phyloP scores from a whole-genome alignment of 352 stramenopile species.

The Phytopythium cucurbitacearum region DNA sequence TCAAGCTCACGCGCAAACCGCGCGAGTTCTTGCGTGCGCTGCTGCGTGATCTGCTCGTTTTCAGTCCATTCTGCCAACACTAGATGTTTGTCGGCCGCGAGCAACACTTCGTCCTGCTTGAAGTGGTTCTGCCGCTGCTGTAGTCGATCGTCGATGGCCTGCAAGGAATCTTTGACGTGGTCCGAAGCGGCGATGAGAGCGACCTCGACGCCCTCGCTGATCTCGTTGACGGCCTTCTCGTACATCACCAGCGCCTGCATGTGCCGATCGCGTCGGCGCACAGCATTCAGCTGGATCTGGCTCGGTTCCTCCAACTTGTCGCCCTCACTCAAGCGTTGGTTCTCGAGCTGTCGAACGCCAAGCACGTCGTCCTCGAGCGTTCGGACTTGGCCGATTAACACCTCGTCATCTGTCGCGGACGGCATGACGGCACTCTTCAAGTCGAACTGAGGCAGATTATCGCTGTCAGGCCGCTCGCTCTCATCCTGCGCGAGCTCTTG shows the following conservation, averaged over 20 bases:
- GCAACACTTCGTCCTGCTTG: constrained; percentile 26
- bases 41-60: constrained; percentile 36
- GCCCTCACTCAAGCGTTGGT: constrained; percentile 1
- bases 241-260: constrained; percentile 48
- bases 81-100: constrained; percentile 25
- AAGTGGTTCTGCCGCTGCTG: constrained; percentile 13
- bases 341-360: constrained; percentile 8
- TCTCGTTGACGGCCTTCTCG: constrained; percentile 38
- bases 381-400: constrained; percentile 45
- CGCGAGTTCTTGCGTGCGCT: constrained; percentile 34
- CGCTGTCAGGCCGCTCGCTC: background rate
- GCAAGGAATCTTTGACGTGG: constrained; percentile 51
- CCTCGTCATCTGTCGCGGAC: constrained; percentile 24
- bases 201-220: constrained; percentile 60
- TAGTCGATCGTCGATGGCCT: constrained; percentile 28
- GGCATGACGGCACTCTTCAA: constrained; percentile 1
- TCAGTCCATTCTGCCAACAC: constrained; percentile 37
- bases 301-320: constrained; percentile 8
- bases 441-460: constrained; percentile 11
- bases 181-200: constrained; percentile 51
- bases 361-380: constrained; percentile 47
- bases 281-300: constrained; percentile 56
- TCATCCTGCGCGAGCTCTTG: constrained; percentile 27
- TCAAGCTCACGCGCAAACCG: constrained; percentile 44
- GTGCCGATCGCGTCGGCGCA: constrained; percentile 51